Evolutionary conservation across 1,284 basidiomycete genomes (phyloP).

Genomic region (Cryptococcus jaspeensis): DNA sequence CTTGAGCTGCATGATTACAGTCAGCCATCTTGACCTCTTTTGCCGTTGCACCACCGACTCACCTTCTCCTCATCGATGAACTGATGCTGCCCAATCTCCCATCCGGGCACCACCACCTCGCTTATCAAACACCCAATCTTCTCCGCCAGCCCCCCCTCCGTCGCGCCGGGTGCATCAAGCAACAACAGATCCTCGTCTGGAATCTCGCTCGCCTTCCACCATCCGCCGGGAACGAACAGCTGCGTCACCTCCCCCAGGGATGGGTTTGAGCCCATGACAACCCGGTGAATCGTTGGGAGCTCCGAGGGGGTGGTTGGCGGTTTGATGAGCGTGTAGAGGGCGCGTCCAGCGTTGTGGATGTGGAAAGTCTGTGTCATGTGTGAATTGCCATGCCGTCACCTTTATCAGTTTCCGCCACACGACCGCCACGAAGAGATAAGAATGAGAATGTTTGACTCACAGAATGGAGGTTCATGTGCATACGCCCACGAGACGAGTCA

Average conservation of each 20-base stretch:
- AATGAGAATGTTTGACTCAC: constrained; percentile 22
- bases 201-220: constrained; percentile 49
- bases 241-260: constrained; percentile 39
- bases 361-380: constrained; percentile 37
- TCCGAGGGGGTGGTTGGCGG: constrained; percentile 14
- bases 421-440: neutral
- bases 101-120: constrained; percentile 46
- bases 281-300: constrained; percentile 31
- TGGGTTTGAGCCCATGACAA: constrained; percentile 37
- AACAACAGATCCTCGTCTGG: constrained; percentile 37
- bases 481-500: constrained; percentile 32
- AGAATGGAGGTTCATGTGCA: constrained; percentile 45
- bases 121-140: constrained; percentile 42
- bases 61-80: constrained; percentile 40
- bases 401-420: neutral
- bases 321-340: constrained; percentile 46
- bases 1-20: constrained; percentile 25
- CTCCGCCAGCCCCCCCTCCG: constrained; percentile 19
- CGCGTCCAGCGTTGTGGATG: constrained; percentile 41
- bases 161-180: constrained; percentile 13
- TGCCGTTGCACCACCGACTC: constrained; percentile 3
- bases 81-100: constrained; percentile 41
- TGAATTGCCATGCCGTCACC: too few relatives aligned
- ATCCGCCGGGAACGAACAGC: constrained; percentile 46
- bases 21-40: neutral